Evolutionary conservation across 306 rosid species (phyloP).

Genomic region (Medicago truncatula): DNA sequence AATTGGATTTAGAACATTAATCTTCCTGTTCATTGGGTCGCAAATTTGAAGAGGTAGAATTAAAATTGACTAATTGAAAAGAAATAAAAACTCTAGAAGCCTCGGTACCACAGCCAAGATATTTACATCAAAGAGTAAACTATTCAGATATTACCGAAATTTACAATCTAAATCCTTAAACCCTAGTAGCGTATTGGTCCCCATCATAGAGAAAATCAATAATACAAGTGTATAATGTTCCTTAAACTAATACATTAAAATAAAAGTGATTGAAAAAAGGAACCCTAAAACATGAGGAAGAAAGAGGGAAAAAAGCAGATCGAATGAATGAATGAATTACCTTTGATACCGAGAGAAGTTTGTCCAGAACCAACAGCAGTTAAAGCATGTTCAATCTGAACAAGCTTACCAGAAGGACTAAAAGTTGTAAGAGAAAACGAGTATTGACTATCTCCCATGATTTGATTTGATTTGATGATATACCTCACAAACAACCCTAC

Average conservation of each 20-base stretch:
- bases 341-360: slow-evolving; percentile 96
- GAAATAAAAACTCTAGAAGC: too few relatives aligned
- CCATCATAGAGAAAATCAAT: too few relatives aligned
- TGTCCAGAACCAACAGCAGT: slow-evolving; percentile 98
- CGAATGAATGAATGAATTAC: slow-evolving; percentile 46
- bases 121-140: too few relatives aligned
- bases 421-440: slow-evolving; percentile 66
- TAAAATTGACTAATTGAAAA: too few relatives aligned
- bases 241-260: background rate
- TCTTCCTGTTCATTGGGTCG: too few relatives aligned
- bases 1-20: too few relatives aligned
- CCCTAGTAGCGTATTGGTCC: too few relatives aligned
- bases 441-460: slow-evolving; percentile 67
- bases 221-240: too few relatives aligned
- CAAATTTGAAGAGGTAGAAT: too few relatives aligned
- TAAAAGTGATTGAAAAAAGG: background rate
- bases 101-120: too few relatives aligned
- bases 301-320: background rate
- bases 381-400: slow-evolving; percentile 97
- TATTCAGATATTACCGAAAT: too few relatives aligned
- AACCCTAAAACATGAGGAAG: background rate
- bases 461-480: background rate
- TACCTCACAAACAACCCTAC: slow-evolving; percentile 32
- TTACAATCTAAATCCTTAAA: too few relatives aligned
- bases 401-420: slow-evolving; percentile 96